Evolutionary conservation across 495 filamentous ascomycete genomes (phyloP).

Genomic region (Diplogelasinospora grovesii): DNA sequence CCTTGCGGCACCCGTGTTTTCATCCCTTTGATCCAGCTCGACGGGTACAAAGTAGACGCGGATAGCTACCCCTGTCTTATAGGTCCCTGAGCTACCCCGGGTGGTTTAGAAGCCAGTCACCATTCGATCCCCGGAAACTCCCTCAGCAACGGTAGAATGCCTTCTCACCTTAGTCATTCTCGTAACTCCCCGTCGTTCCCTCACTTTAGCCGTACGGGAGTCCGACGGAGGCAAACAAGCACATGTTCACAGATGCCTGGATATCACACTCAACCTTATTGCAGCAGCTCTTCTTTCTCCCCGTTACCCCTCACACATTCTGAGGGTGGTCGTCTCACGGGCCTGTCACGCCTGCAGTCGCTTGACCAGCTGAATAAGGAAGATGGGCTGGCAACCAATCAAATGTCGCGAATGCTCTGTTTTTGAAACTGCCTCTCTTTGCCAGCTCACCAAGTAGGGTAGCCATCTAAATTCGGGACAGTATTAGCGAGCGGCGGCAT

Average conservation of each 20-base stretch:
- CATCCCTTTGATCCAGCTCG: too few species aligned
- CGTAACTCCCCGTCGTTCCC: too few species aligned
- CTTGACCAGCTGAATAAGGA: conserved; percentile 1
- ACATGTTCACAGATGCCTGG: background rate
- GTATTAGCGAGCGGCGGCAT: conserved; percentile 1
- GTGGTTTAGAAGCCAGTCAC: too few species aligned
- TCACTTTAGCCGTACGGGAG: conserved; percentile 16
- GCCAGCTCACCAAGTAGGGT: conserved; percentile 30
- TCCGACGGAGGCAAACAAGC: conserved; percentile 6
- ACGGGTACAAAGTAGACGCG: too few species aligned
- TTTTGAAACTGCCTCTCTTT: conserved; percentile 20
- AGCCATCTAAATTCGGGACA: conserved; percentile 3
- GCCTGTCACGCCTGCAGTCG: conserved; percentile 1
- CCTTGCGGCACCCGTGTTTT: too few species aligned
- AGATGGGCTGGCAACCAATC: conserved; percentile 18
- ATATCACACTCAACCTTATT: conserved; percentile 10
- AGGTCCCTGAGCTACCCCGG: too few species aligned
- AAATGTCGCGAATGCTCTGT: background rate
- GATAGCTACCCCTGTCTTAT: too few species aligned
- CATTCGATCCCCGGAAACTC: too few species aligned
- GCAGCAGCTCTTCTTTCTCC: conserved; percentile 4
- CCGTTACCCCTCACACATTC: conserved; percentile 11
- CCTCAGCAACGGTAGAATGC: too few species aligned
- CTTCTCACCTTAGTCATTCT: too few species aligned
- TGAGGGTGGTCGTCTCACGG: background rate